These are phyloP conservation scores for Trypanosomatidae sp. DNA, from an alignment of 208 protist species.

Conservation along the genomic window DNA sequence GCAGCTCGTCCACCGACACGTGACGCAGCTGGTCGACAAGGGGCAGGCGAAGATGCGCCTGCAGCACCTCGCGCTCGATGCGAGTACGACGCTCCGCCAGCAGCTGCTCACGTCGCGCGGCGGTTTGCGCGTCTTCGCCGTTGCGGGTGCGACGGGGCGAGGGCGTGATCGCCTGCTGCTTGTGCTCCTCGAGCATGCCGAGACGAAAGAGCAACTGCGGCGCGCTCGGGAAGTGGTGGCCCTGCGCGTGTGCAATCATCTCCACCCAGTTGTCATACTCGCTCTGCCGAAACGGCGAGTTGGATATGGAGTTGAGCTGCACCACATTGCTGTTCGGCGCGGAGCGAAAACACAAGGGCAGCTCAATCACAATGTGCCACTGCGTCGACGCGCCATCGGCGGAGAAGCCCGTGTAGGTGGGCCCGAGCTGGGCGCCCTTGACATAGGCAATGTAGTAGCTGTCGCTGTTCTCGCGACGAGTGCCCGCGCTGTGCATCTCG, in stretches of 20 bases:
- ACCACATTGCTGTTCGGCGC: conserved; percentile 79
- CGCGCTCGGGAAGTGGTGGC: conserved; percentile 42
- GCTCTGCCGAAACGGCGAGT: conserved; percentile 62
- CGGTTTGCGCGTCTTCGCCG: conserved; percentile 28
- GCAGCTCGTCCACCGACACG: conserved; percentile 41
- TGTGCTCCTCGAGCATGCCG: conserved; percentile 78
- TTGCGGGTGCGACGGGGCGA: conserved; percentile 30
- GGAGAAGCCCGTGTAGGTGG: conserved; percentile 80
- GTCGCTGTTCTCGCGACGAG: conserved; percentile 55
- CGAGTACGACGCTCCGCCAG: conserved; percentile 14
- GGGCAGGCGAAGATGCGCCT: conserved; percentile 51
- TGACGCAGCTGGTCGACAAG: conserved; percentile 32
- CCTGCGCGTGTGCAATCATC: conserved; percentile 28
- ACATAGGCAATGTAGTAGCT: conserved; percentile 85
- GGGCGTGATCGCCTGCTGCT: conserved; percentile 51
- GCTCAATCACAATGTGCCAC: conserved; percentile 83
- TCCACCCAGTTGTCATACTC: conserved; percentile 84
- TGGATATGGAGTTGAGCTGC: conserved; percentile 87
- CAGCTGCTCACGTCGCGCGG: conserved; percentile 24
- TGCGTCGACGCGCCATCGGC: conserved; percentile 67
- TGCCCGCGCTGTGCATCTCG: conserved; percentile 77
- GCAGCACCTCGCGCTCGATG: conserved; percentile 31
- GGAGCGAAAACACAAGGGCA: conserved; percentile 78
- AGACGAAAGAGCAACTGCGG: conserved; percentile 72
- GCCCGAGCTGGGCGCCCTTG: conserved; percentile 57